These are phyloP conservation scores for Corynespora cassiicola DNA, from an alignment of 2,329 filamentous ascomycete genomes.

Conservation along the genomic window DNA sequence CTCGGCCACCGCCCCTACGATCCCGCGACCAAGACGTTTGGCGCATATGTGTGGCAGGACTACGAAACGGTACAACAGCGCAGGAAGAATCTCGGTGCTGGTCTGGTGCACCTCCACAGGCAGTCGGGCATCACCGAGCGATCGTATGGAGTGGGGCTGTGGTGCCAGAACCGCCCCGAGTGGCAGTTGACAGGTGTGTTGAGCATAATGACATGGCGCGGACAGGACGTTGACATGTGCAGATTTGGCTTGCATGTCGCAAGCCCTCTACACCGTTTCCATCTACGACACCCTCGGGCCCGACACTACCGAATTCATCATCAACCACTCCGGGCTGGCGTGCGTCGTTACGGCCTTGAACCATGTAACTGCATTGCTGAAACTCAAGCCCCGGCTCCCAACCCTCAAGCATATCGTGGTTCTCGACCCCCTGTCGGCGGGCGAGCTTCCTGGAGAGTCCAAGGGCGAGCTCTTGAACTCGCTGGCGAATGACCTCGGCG, in stretches of 20 bases:
- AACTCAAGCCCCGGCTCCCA: slow-evolving; percentile 78
- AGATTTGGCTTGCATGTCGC: slow-evolving; percentile 88
- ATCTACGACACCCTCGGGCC: slow-evolving; percentile 96
- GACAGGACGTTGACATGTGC: slow-evolving; percentile 12
- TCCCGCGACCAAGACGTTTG: slow-evolving; percentile 73
- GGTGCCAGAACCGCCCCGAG: slow-evolving; percentile 86
- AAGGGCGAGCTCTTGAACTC: slow-evolving; percentile 80
- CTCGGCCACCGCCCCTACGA: slow-evolving; percentile 85
- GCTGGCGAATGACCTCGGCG: slow-evolving; percentile 75
- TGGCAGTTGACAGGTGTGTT: slow-evolving; percentile 80
- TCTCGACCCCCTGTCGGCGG: slow-evolving; percentile 80
- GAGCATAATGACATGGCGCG: neutral
- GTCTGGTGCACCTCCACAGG: slow-evolving; percentile 82
- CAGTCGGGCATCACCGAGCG: slow-evolving; percentile 68
- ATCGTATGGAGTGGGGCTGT: slow-evolving; percentile 79
- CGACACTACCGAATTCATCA: slow-evolving; percentile 91
- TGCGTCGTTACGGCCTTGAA: slow-evolving; percentile 80
- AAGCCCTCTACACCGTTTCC: slow-evolving; percentile 87
- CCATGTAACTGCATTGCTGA: slow-evolving; percentile 82
- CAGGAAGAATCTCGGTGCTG: slow-evolving; percentile 83
- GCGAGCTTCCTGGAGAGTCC: slow-evolving; percentile 77
- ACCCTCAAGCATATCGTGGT: slow-evolving; percentile 86
- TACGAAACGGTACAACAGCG: slow-evolving; percentile 81
- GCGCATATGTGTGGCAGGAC: slow-evolving; percentile 81
- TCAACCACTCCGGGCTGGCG: slow-evolving; percentile 82